Evolutionary conservation across 2,329 filamentous ascomycete species (phyloP), one percentile per base, ranked within the genome.

Genomic region (Aaosphaeria pasadenensis): DNA sequence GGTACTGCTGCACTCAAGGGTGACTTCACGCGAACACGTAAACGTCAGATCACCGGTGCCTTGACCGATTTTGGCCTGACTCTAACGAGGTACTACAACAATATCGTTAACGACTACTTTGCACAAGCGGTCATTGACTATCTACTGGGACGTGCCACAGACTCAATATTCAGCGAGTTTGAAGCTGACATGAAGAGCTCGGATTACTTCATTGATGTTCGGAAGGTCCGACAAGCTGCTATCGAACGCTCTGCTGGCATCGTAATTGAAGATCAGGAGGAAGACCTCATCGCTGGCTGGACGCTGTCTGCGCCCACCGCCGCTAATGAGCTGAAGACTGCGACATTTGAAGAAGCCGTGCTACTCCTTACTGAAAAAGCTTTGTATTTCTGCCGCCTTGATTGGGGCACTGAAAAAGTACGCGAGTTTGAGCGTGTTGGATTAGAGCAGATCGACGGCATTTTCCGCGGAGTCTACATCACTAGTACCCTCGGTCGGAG

Each of bases 31-130:
- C 82, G 94, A 40, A 96, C 91, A 3, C 81, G 86, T 48, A 96
- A 95, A 72, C 83, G 94, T 41, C 88, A 97, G 64, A 94, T 95
- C 61, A 86, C 89, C 1, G 94, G 94, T 3, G 92, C 92, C 1
- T 72, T 99, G 49, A 95, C 92, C 33, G 94, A 99, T 63, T 84
- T 96, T 44, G 89, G 91, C 0, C 77, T 97, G 43, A 96, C 91
- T 0, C 76, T 99, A 39, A 92, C 89, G 29, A 78, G 89, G 38
- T 85, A 86, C 64, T 87, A 84, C 64, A 86, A 80, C 64, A 97
- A 96, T 56, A 94, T 97, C 71, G 91, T 99, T 55, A 96, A 95
- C 58, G 94, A 99, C 71, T 96, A 95, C 70, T 97, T 97, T 71
- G 88, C 91, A 24, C 94, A 99, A 68, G 89, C 91, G 0, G 89